These are phyloP conservation scores for Sporodiniella umbellata DNA, from an alignment of 371 early-diverging fungal species.

Conservation along the genomic window DNA sequence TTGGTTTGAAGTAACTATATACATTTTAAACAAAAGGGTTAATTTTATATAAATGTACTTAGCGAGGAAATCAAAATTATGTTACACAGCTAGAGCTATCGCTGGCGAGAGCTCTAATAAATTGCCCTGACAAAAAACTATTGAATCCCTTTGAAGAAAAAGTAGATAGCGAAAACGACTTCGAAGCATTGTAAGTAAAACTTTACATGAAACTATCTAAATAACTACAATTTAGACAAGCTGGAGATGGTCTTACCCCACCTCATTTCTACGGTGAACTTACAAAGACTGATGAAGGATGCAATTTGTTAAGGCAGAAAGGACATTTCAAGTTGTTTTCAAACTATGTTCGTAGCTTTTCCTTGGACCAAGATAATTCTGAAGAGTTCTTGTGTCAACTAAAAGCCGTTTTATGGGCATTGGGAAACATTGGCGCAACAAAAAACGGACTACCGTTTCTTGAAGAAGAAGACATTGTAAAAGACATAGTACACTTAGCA, in stretches of 20 bases:
- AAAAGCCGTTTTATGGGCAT: conserved; percentile 81
- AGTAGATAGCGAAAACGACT: conserved; percentile 45
- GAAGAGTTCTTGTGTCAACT: conserved; percentile 45
- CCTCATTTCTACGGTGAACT: conserved; percentile 86
- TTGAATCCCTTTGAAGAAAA: conserved; percentile 49
- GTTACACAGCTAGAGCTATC: conserved; percentile 77
- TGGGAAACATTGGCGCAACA: conserved; percentile 79
- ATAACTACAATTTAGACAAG: conserved; percentile 44
- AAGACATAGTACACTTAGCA: conserved; percentile 70
- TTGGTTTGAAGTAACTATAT: conserved; percentile 73
- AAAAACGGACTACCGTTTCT: conserved; percentile 68
- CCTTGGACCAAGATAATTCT: conserved; percentile 30
- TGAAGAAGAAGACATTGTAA: conserved; percentile 66
- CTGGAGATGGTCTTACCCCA: conserved; percentile 53
- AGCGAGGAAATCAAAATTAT: conserved; percentile 79
- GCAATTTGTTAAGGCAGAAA: conserved; percentile 56
- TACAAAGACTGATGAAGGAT: conserved; percentile 78
- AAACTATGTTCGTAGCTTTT: conserved; percentile 55
- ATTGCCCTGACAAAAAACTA: conserved; percentile 40
- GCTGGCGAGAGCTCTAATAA: conserved; percentile 61
- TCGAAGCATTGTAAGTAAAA: conserved; percentile 35
- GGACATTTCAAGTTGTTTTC: conserved; percentile 71
- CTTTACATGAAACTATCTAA: too few species aligned
- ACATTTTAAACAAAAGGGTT: not conserved
- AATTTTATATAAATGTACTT: not conserved